A percentile compares a stretch with the other conserved stretches of the same genome.
These are phyloP conservation scores for Priceomyces haplophilus DNA, from an alignment of 805 yeast genomes.

Conservation along the genomic window DNA sequence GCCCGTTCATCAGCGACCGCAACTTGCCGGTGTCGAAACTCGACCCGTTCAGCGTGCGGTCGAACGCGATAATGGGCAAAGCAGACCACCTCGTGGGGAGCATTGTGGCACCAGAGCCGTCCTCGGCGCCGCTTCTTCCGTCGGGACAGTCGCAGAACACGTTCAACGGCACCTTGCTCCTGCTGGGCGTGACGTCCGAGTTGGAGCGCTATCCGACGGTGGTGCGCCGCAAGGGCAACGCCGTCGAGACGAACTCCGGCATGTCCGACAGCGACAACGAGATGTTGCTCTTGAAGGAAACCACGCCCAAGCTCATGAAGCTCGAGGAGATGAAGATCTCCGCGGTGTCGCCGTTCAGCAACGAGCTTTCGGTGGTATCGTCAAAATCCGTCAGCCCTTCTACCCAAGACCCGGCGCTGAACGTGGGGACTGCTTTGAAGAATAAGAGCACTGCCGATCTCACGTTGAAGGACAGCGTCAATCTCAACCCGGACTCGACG, in stretches of 20 bases:
- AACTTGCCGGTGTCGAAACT: background rate
- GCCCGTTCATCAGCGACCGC: background rate
- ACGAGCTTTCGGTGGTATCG: background rate
- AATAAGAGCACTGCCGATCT: background rate
- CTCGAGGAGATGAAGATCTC: background rate
- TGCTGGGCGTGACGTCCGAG: background rate
- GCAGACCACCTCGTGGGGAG: background rate
- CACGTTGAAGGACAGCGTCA: background rate
- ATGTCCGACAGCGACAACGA: background rate
- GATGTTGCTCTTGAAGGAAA: background rate
- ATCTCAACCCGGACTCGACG: background rate
- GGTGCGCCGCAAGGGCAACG: constrained; percentile 2
- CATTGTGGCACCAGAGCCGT: background rate
- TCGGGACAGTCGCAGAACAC: constrained; percentile 14
- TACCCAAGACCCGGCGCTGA: background rate
- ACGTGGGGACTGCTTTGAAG: background rate
- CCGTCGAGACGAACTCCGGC: background rate
- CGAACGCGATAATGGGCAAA: background rate
- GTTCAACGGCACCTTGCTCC: constrained; percentile 10
- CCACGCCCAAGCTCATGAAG: background rate
- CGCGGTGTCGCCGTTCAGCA: constrained; percentile 3
- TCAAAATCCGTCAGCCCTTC: background rate
- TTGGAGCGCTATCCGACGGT: constrained; percentile 6
- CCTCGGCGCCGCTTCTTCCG: background rate
- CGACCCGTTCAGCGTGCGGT: background rate